phyloP scores from a whole-genome alignment of 192 early-diverging fungal species.

The Funneliformis geosporum region DNA sequence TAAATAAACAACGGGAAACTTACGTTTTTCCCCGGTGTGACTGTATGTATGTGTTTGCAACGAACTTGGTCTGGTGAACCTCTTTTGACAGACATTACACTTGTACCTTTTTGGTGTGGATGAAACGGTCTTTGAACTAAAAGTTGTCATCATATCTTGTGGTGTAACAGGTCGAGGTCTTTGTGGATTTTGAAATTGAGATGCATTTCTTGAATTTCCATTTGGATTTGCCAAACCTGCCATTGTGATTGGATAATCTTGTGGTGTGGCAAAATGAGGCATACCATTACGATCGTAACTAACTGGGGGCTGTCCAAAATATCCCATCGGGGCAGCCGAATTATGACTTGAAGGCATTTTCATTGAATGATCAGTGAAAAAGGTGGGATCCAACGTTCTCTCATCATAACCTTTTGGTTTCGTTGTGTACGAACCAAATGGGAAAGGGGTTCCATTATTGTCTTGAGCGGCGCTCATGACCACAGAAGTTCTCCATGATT shows the following conservation, averaged over 20 bases:
- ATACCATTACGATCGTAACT: slow-evolving; percentile 12
- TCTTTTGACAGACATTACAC: no score
- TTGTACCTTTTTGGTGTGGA: no score
- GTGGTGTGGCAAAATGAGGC: background rate
- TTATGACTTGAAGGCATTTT: background rate
- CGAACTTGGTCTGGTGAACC: no score
- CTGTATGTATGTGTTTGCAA: no score
- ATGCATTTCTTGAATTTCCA: no score
- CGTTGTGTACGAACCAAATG: background rate
- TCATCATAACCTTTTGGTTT: background rate
- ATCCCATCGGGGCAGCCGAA: background rate
- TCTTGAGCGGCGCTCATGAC: background rate
- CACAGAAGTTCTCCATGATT: background rate
- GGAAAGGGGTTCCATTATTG: background rate
- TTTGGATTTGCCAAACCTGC: no score
- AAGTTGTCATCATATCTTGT: no score
- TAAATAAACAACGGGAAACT: no score
- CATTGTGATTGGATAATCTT: background rate
- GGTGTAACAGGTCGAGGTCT: no score
- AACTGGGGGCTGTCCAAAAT: background rate
- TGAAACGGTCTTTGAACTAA: no score
- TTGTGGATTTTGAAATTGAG: no score
- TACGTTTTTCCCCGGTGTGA: no score
- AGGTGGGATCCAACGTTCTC: background rate
- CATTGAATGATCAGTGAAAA: slow-evolving; percentile 5